A percentile compares a stretch with the other conserved stretches of the same genome.
Evolutionary conservation across 768 basidiomycete genomes (phyloP).

Genomic region (Suillus hirtellus): DNA sequence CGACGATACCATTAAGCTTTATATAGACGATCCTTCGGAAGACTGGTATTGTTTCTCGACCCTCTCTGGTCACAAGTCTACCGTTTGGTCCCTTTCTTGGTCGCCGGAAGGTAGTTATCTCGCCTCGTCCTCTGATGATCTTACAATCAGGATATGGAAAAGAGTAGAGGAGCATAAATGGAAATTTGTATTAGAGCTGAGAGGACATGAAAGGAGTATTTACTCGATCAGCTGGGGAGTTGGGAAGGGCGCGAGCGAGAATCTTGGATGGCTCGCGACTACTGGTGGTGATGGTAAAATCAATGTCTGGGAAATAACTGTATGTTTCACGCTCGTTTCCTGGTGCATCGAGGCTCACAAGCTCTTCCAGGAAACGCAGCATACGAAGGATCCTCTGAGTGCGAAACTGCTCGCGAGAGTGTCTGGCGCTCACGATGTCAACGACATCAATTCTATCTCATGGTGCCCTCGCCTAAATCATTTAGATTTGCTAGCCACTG

Average conservation of each 20-base stretch:
- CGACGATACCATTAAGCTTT: constrained; percentile 94
- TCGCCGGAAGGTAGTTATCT: constrained; percentile 76
- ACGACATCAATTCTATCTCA: constrained; percentile 80
- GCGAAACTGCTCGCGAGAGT: constrained; percentile 54
- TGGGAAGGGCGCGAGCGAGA: constrained; percentile 36
- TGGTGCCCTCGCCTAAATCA: constrained; percentile 78
- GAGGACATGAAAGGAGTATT: constrained; percentile 72
- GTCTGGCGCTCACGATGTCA: constrained; percentile 72
- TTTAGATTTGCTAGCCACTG: constrained; percentile 71
- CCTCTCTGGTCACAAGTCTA: constrained; percentile 77
- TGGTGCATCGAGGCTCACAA: constrained; percentile 3
- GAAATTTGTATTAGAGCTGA: constrained; percentile 59
- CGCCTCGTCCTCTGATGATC: constrained; percentile 85
- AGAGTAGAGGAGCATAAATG: constrained; percentile 61
- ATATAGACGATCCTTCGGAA: constrained; percentile 88
- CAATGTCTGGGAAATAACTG: constrained; percentile 76
- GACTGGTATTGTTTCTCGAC: constrained; percentile 93
- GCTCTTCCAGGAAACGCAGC: constrained; percentile 12
- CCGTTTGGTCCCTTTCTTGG: constrained; percentile 91
- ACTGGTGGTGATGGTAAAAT: constrained; percentile 85
- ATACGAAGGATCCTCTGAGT: constrained; percentile 29
- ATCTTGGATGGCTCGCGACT: constrained; percentile 82
- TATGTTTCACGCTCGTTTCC: constrained; percentile 29
- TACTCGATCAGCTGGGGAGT: constrained; percentile 77
- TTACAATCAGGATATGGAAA: constrained; percentile 84